A percentile compares a stretch with the other conserved stretches of the same genome.
These are phyloP conservation scores for Populus simonii DNA, from an alignment of 345 rosid genomes.

Conservation along the genomic window DNA sequence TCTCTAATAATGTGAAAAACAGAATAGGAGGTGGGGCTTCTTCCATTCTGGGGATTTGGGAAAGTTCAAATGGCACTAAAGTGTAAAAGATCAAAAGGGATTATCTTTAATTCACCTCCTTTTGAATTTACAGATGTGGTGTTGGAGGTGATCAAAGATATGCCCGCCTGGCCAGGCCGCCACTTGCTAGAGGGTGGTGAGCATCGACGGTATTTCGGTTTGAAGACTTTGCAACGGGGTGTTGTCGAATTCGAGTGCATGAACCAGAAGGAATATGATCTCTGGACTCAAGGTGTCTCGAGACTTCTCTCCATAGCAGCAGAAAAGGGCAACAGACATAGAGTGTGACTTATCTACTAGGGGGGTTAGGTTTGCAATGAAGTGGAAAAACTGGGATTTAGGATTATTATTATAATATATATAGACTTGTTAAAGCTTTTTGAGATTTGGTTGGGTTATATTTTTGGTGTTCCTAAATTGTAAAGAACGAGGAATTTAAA, in stretches of 20 bases:
- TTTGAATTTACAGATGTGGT: conserved; percentile 60
- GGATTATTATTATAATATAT: neutral
- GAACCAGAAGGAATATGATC: conserved; percentile 75
- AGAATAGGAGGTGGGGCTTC: conserved; percentile 44
- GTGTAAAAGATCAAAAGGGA: conserved; percentile 43
- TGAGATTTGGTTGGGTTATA: conserved; percentile 1
- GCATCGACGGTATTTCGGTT: conserved; percentile 66
- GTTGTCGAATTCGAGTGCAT: conserved; percentile 77
- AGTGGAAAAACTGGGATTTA: conserved; percentile 5
- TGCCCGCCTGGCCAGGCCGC: conserved; percentile 90
- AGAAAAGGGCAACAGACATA: conserved; percentile 52
- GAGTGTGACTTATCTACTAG: conserved; percentile 32
- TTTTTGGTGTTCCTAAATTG: neutral
- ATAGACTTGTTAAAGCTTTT: neutral
- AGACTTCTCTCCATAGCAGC: conserved; percentile 69
- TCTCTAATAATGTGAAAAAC: conserved; percentile 40
- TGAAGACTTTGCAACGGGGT: conserved; percentile 59
- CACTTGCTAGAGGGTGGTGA: conserved; percentile 84
- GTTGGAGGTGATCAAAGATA: conserved; percentile 60
- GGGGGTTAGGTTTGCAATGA: neutral
- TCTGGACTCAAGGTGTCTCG: conserved; percentile 91
- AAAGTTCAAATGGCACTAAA: conserved; percentile 47
- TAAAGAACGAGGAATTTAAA: neutral
- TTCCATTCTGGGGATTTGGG: conserved; percentile 83
- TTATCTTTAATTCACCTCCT: conserved; percentile 16